A percentile compares a stretch with the other conserved stretches of the same genome.
phyloP scores from a whole-genome alignment of 176 grass and related monocot genomes.

The Coix lacrymajobi region DNA sequence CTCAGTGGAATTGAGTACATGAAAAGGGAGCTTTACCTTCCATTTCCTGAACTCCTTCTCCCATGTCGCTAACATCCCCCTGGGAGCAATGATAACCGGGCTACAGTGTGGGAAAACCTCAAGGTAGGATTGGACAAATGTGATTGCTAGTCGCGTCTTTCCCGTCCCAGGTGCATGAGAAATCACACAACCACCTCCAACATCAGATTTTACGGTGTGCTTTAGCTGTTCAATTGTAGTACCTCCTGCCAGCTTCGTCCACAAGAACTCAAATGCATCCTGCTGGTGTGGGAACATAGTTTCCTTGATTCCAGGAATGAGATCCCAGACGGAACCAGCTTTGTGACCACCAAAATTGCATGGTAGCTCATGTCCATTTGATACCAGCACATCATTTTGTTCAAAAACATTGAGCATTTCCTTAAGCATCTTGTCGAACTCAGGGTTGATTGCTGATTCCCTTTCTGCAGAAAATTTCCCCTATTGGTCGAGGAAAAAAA shows the following conservation, averaged over 20 bases:
- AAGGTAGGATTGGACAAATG: slow-evolving; percentile 78
- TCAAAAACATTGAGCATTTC: slow-evolving; percentile 25
- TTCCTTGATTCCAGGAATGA: slow-evolving; percentile 52
- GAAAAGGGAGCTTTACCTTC: slow-evolving; percentile 63
- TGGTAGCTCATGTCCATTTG: slow-evolving; percentile 19
- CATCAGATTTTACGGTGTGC: background rate
- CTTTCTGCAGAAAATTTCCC: slow-evolving; percentile 13
- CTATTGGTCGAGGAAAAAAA: slow-evolving; percentile 23
- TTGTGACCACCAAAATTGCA: background rate
- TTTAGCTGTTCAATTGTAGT: slow-evolving; percentile 47
- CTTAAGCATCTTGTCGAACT: slow-evolving; percentile 28
- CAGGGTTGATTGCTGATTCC: background rate
- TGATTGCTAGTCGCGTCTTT: slow-evolving; percentile 71
- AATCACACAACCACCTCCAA: slow-evolving; percentile 74
- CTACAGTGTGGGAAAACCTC: slow-evolving; percentile 50
- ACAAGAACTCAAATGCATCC: slow-evolving; percentile 85
- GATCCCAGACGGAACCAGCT: slow-evolving; percentile 62
- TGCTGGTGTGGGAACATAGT: slow-evolving; percentile 70
- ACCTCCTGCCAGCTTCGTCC: slow-evolving; percentile 62
- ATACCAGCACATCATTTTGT: slow-evolving; percentile 20
- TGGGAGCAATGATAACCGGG: slow-evolving; percentile 77
- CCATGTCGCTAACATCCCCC: slow-evolving; percentile 60
- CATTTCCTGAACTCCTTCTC: slow-evolving; percentile 73
- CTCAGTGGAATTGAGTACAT: slow-evolving; percentile 53
- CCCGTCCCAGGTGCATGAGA: slow-evolving; percentile 94